These are phyloP conservation scores for Plenodomus tracheiphilus DNA, from an alignment of 2,329 filamentous ascomycete genomes.

Conservation along the genomic window DNA sequence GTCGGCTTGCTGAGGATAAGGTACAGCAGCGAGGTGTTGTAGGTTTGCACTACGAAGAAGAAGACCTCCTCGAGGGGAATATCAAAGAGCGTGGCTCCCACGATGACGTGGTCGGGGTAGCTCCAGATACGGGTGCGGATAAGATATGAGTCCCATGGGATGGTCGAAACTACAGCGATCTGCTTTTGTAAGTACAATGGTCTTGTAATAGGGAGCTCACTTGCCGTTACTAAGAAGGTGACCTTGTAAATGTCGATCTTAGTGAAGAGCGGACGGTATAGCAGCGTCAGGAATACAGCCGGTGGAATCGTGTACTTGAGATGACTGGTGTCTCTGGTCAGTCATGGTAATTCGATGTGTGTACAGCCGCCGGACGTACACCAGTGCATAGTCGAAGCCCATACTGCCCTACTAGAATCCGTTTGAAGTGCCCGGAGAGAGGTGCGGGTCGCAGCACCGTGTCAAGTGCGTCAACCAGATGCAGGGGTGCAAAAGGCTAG, in stretches of 20 bases:
- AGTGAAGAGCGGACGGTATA: constrained; percentile 65
- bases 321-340: constrained; percentile 53
- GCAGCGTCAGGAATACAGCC: constrained; percentile 60
- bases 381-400: constrained; percentile 65
- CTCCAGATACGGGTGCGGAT: constrained; percentile 71
- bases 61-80: constrained; percentile 75
- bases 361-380: constrained; percentile 52
- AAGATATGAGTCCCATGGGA: constrained; percentile 77
- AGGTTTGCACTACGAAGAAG: constrained; percentile 78
- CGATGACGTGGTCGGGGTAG: constrained; percentile 67
- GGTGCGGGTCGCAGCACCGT: constrained; percentile 5
- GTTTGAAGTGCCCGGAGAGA: constrained; percentile 12
- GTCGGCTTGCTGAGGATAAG: constrained; percentile 67
- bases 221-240: constrained; percentile 58
- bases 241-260: constrained; percentile 66
- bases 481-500: constrained; percentile 21
- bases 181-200: constrained; percentile 34
- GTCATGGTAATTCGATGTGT: constrained; percentile 2
- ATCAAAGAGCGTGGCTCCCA: constrained; percentile 64
- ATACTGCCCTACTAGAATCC: constrained; percentile 41
- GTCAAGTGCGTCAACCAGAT: constrained; percentile 21
- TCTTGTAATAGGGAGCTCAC: constrained; percentile 8
- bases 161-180: constrained; percentile 68
- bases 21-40: constrained; percentile 71
- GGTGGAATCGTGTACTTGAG: constrained; percentile 69